Percentiles rank a stretch among this genome's conserved stretches.
Conservation (phyloP, 345 rosid genomes). For the Pugionium cornutum region DNA sequence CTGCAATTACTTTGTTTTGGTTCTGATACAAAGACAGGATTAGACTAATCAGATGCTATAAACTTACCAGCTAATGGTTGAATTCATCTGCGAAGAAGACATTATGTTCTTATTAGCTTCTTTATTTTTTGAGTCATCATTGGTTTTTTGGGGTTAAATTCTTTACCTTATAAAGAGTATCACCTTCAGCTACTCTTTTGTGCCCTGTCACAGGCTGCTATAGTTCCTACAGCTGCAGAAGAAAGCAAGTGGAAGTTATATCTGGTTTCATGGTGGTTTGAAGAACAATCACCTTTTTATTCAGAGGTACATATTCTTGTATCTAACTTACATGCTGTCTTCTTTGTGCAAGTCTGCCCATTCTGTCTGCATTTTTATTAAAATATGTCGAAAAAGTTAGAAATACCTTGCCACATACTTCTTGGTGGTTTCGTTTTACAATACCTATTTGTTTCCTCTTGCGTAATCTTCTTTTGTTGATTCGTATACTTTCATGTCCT, state of each 20-base stretch:
- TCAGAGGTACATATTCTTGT: conserved; percentile 9
- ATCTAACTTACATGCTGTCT: conserved; percentile 51
- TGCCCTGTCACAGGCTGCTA: conserved; percentile 89
- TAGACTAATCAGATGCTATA: background rate
- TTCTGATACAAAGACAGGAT: background rate
- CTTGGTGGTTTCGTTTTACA: too few relatives aligned
- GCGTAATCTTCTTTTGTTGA: too few relatives aligned
- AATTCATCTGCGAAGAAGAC: conserved; percentile 58
- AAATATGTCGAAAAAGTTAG: background rate
- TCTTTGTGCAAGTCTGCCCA: conserved; percentile 64
- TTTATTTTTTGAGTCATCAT: background rate
- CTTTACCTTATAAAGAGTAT: conserved; percentile 67
- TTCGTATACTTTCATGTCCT: too few relatives aligned
- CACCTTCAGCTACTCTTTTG: conserved; percentile 62
- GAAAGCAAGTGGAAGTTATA: conserved; percentile 6
- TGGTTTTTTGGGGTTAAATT: background rate
- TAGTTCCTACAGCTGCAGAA: conserved; percentile 57
- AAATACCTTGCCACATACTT: background rate
- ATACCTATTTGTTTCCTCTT: too few relatives aligned
- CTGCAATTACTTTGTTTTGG: conserved; percentile 8
- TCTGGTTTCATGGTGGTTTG: too few relatives aligned
- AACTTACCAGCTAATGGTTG: conserved; percentile 71
- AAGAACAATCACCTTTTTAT: background rate
- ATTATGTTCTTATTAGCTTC: conserved; percentile 34
- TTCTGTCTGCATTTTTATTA: conserved; percentile 47